Evolutionary conservation across 345 rosid species (phyloP).

Genomic region (Eucalyptus pauciflora): DNA sequence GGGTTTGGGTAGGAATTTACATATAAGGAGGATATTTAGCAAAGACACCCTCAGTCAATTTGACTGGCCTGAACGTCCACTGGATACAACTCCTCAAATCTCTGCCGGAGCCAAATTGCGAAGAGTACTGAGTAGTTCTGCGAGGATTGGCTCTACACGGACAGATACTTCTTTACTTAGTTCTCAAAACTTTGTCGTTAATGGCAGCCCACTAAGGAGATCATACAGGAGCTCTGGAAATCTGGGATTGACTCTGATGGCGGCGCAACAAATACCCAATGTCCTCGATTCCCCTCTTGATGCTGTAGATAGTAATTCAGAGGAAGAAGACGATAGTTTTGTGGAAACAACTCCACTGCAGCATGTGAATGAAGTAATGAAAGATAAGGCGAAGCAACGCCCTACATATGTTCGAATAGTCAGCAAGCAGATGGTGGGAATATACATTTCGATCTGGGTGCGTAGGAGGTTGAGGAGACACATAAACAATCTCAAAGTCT

Average conservation of each 20-base stretch:
- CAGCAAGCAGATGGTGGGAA: slow-evolving; percentile 99
- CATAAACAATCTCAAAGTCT: slow-evolving; percentile 82
- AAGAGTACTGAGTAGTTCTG: slow-evolving; percentile 66
- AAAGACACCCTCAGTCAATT: slow-evolving; percentile 15
- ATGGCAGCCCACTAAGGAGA: slow-evolving; percentile 39
- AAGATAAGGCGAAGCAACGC: slow-evolving; percentile 8
- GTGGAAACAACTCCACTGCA: slow-evolving; percentile 14
- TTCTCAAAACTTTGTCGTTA: slow-evolving; percentile 15
- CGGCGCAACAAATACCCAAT: slow-evolving; percentile 24
- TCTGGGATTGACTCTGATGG: slow-evolving; percentile 28
- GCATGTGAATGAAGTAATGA: background rate
- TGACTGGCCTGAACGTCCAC: slow-evolving; percentile 87
- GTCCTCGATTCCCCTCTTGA: slow-evolving; percentile 22
- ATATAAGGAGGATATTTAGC: slow-evolving; percentile 32
- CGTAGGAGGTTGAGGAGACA: slow-evolving; percentile 74
- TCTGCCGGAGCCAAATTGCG: slow-evolving; percentile 51
- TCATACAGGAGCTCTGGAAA: slow-evolving; percentile 65
- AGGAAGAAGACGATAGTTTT: slow-evolving; percentile 39
- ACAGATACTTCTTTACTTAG: background rate
- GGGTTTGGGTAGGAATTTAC: slow-evolving; percentile 18
- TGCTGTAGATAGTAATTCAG: slow-evolving; percentile 21
- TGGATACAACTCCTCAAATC: slow-evolving; percentile 60
- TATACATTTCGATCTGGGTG: slow-evolving; percentile 90
- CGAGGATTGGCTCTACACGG: slow-evolving; percentile 38
- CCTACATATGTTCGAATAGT: slow-evolving; percentile 68